These are phyloP conservation scores for Aspergillus brasiliensis DNA, from an alignment of 2,329 filamentous ascomycete species.

Conservation along the genomic window DNA sequence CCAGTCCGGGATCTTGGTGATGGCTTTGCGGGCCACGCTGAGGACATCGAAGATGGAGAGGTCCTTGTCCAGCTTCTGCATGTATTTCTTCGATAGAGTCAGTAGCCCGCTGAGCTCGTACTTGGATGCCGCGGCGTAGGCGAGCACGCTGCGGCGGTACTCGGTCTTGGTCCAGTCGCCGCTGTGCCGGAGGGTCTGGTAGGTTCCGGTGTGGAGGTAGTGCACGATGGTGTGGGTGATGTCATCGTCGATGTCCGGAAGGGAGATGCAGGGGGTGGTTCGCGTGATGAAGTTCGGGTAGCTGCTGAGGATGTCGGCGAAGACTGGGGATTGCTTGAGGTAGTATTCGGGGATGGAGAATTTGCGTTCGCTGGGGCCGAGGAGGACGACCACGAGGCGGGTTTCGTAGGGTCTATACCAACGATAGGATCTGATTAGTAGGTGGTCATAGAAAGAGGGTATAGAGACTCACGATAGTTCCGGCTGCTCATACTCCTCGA, in stretches of 20 bases:
- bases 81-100: constrained; percentile 1
- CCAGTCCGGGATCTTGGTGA: background rate
- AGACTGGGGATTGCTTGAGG: background rate
- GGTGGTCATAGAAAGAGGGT: background rate
- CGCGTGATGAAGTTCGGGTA: constrained; percentile 6
- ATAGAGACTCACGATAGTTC: background rate
- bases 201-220: constrained; percentile 1
- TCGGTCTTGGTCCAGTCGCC: constrained; percentile 8
- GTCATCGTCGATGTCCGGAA: constrained; percentile 7
- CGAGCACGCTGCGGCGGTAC: constrained; percentile 6
- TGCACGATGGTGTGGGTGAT: constrained; percentile 4
- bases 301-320: constrained; percentile 5
- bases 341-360: constrained; percentile 4
- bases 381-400: background rate
- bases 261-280: constrained; percentile 1
- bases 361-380: constrained; percentile 6
- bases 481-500: constrained; percentile 9
- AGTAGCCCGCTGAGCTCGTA: background rate
- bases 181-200: constrained; percentile 4
- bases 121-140: background rate
- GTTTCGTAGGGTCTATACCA: background rate
- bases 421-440: too few relatives aligned
- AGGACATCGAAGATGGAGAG: constrained; percentile 7
- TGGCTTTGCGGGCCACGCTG: background rate
- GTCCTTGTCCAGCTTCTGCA: constrained; percentile 7